A percentile compares a stretch with the other conserved stretches of the same genome.
Evolutionary conservation across 371 early-diverging fungal genomes (phyloP).

Genomic region (Mucor velutinosus): DNA sequence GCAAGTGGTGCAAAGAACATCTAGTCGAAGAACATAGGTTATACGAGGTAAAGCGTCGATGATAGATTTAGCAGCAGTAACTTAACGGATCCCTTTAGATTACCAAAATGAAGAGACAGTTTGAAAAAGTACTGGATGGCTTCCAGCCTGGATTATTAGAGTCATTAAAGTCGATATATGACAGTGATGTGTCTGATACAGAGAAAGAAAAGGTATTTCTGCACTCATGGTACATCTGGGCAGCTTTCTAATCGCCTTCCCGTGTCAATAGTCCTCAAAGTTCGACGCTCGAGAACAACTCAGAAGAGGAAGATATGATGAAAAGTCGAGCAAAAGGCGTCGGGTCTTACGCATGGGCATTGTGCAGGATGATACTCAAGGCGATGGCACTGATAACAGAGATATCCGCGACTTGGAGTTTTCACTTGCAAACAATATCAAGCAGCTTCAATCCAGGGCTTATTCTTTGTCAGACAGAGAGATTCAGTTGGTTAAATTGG

Average conservation of each 20-base stretch:
- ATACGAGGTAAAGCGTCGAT: conserved; percentile 56
- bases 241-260: too few relatives aligned
- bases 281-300: conserved; percentile 27
- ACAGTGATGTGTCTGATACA: conserved; percentile 8
- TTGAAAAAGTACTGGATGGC: conserved; percentile 51
- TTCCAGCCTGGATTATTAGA: conserved; percentile 47
- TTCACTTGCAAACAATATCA: conserved; percentile 54
- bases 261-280: not conserved
- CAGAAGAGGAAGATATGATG: conserved; percentile 36
- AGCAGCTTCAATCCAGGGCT: conserved; percentile 37
- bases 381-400: conserved; percentile 11
- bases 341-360: conserved; percentile 27
- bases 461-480: conserved; percentile 43
- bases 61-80: not conserved
- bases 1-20: conserved; percentile 65
- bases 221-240: not conserved
- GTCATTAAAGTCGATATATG: conserved; percentile 3
- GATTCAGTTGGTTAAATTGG: conserved; percentile 56
- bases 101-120: conserved; percentile 50
- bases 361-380: conserved; percentile 15
- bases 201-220: conserved; percentile 1
- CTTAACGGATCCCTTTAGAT: conserved; percentile 20
- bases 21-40: conserved; percentile 71
- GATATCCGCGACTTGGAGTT: conserved; percentile 70
- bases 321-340: conserved; percentile 31